Conservation (phyloP, 257 asterid genomes). For the Solanum clarkiae region DNA sequence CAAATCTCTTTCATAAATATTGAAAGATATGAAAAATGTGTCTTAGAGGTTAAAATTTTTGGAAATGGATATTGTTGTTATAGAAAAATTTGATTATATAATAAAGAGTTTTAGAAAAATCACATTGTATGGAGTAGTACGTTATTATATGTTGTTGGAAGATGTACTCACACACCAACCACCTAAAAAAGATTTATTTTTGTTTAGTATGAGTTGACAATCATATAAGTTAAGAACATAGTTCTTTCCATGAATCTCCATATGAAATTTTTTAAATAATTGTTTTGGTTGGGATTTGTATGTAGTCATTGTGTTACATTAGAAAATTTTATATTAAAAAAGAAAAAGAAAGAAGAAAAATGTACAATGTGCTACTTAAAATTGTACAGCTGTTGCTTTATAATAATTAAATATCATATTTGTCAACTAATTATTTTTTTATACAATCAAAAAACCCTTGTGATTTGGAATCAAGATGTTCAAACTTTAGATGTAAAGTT, state of each 20-base stretch:
- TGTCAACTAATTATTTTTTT: neutral
- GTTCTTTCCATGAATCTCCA: neutral
- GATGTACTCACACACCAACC: neutral
- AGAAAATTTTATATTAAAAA: neutral
- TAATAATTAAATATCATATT: neutral
- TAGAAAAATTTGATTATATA: neutral
- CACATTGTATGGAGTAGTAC: neutral
- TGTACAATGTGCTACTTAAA: neutral
- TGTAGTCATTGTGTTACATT: neutral
- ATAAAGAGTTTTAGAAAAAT: no score
- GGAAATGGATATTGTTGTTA: no score
- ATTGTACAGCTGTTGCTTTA: neutral
- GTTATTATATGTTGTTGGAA: neutral
- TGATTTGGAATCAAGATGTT: neutral
- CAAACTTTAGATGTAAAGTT: neutral
- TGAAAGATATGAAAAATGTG: no score
- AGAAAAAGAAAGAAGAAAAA: neutral
- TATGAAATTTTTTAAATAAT: neutral
- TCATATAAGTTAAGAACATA: neutral
- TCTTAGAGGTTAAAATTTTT: no score
- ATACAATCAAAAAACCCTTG: neutral
- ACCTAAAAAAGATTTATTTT: neutral
- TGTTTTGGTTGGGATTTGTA: neutral
- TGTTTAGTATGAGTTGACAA: neutral
- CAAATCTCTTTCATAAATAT: no score